These are phyloP conservation scores for Neurospora sp. DNA, from an alignment of 495 filamentous ascomycete genomes.

Conservation along the genomic window DNA sequence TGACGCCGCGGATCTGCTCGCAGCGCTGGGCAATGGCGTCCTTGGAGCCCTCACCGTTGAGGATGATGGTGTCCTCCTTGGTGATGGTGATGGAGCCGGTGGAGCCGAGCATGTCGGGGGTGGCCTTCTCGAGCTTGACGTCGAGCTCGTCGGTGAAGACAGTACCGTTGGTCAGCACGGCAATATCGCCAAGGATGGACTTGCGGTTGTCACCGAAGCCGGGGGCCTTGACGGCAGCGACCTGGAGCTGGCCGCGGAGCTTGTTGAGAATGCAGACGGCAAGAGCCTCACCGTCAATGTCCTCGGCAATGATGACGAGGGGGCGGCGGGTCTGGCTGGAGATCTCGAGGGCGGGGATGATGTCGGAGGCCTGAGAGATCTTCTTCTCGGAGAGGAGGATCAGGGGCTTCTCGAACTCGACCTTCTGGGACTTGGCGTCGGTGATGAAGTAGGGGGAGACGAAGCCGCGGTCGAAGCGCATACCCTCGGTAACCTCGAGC, in stretches of 20 bases:
- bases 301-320: slow-evolving; percentile 96
- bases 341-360: slow-evolving; percentile 92
- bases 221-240: slow-evolving; percentile 96
- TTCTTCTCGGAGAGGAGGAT: slow-evolving; percentile 99
- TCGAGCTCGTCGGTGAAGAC: slow-evolving; percentile 98
- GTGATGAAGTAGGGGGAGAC: slow-evolving; percentile 99
- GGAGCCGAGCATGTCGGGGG: slow-evolving; percentile 87
- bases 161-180: slow-evolving; percentile 87
- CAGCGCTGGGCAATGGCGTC: slow-evolving; percentile 89
- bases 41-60: slow-evolving; percentile 96
- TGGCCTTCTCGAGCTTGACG: slow-evolving; percentile 96
- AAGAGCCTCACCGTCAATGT: slow-evolving; percentile 96
- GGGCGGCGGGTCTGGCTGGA: slow-evolving; percentile 92
- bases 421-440: slow-evolving; percentile 95
- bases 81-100: slow-evolving; percentile 98
- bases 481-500: slow-evolving; percentile 97
- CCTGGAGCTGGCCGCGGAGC: slow-evolving; percentile 97
- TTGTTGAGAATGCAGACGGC: slow-evolving; percentile 99
- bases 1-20: slow-evolving; percentile 97
- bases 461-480: slow-evolving; percentile 98
- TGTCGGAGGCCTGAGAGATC: slow-evolving; percentile 97
- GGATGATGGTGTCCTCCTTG: slow-evolving; percentile 98
- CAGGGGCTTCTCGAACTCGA: slow-evolving; percentile 98
- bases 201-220: slow-evolving; percentile 99
- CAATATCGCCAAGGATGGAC: slow-evolving; percentile 94